Evolutionary conservation across 2,329 filamentous ascomycete genomes (phyloP), one percentile per base, ranked within the genome.

Genomic region (Metarhizium album): DNA sequence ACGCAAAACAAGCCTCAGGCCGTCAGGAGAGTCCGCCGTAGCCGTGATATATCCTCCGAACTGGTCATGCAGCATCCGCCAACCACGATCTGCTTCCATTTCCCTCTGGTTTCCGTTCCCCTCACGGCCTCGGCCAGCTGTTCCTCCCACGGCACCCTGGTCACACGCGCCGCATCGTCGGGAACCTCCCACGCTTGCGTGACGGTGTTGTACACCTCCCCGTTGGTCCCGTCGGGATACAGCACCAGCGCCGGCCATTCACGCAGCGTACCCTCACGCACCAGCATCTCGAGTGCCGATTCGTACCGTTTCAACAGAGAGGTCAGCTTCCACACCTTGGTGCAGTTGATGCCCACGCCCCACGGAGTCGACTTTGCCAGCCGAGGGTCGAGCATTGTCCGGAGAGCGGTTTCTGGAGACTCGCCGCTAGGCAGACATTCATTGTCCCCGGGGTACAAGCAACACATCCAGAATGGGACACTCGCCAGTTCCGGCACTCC

Each of bases 321-420:
- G 2, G 75, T 73, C 29, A 87, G 69, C 61, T 84, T 82, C 47
- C 75, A 71, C 33, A 86, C 74, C 62, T 83, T 85, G 37, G 76
- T 86, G 63, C 83, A 86, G 64, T 86, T 86, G 59, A 86, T 75
- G 2, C 83, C 83, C 23, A 87, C 72, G 0, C 77, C 82, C 76
- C 77, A 82, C 0, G 82, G 82, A 3, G 64, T 54, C 4, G 54
- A 57, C 1, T 46, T 14, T 1, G 60, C 58, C 4, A 62, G 22
- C 1, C 51, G 47, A 0, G 55, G 59, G 35, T 64, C 62, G 2
- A 75, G 59, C 69, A 74, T 71, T 5, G 65, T 63, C 13, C 58
- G 54, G 16, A 70, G 59, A 5, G 65, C 62, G 4, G 60, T 55
- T 22, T 64, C 62, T 2, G 66, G 66, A 2, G 60, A 62, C 54